Base-by-base conservation (phyloP, 441 rosid species). In the Euphorbia corollata region DNA sequence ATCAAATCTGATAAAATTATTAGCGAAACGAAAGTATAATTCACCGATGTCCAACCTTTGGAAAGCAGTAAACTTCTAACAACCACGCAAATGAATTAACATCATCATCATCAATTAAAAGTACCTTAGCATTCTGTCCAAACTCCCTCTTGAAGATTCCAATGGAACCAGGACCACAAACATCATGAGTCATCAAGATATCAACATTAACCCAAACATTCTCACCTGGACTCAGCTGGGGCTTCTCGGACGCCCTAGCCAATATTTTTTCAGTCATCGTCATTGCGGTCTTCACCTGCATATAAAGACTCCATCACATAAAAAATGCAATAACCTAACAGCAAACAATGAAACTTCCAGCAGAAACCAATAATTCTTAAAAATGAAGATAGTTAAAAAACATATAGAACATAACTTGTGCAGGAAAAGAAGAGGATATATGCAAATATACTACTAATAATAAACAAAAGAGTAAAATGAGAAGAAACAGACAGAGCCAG, bases 191-290 rank as follows among this genome's bases (percentile, higher is more conserved):
- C 99, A 91, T 91, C 82, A 94, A 79, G 57, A 85, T 67, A 83
- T 94, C 97, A 69, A 94, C 89, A 48, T 89, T 82, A 58, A 89
- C 97, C 99, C 97, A 94, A 53, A 85, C 87, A 73, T 94, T 94
- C 68, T 94, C 99, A 55, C 99, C 99, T 13, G 99, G 96, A 23
- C 73, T 75, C 78, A 89, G 78, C 53, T 77, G 83, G 6, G 91
- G 60, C 74, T 85, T 89, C 82, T 86, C 90, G n/a, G 94, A 74
- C 3, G 97, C 93, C 76, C 76, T 88, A 1, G 96, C 89, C 63
- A 91, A 62, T 48, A 94, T 94, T 81, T 91, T 94, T 80, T 94
- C 93, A 10, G 97, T 94, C 96, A 91, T 83, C 5, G 96, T 91
- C 97, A 89, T 84, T 27, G 86, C 87, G 63, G 87, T 85, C 78